Evolutionary conservation across 495 filamentous ascomycete species (phyloP).

Genomic region (Aspergillus indologenus): DNA sequence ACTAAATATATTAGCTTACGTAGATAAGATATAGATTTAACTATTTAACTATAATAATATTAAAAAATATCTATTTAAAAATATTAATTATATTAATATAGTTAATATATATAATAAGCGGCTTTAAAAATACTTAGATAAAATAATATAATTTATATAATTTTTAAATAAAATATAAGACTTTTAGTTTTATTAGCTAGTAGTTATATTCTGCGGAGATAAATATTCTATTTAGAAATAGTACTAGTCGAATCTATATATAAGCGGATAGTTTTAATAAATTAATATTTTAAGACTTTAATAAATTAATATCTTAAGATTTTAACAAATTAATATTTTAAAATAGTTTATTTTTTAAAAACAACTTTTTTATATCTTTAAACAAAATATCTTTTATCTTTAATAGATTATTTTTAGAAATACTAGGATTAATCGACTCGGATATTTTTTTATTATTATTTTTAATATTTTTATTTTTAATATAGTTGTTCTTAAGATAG

Average conservation of each 20-base stretch:
- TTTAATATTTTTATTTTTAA: not conserved
- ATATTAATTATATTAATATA: not conserved
- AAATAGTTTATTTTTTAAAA: no score
- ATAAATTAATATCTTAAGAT: no score
- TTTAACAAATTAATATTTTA: no score
- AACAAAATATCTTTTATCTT: not conserved
- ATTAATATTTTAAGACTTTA: not conserved
- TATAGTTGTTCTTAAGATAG: slow-evolving; percentile 3
- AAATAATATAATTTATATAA: not conserved
- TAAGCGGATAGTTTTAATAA: not conserved
- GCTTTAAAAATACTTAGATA: not conserved
- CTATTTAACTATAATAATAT: not conserved
- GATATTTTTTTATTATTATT: not conserved
- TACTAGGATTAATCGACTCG: no score
- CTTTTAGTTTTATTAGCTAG: not conserved
- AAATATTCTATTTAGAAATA: not conserved
- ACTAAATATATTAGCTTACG: not conserved
- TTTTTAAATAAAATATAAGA: not conserved
- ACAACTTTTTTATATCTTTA: not conserved
- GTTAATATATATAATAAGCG: not conserved
- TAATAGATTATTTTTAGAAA: no score
- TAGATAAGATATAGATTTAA: not conserved
- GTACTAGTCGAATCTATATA: not conserved
- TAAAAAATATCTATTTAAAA: not conserved
- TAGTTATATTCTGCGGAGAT: not conserved